These are phyloP conservation scores for Botrytis porri DNA, from an alignment of 2,329 filamentous ascomycete species.

Conservation along the genomic window DNA sequence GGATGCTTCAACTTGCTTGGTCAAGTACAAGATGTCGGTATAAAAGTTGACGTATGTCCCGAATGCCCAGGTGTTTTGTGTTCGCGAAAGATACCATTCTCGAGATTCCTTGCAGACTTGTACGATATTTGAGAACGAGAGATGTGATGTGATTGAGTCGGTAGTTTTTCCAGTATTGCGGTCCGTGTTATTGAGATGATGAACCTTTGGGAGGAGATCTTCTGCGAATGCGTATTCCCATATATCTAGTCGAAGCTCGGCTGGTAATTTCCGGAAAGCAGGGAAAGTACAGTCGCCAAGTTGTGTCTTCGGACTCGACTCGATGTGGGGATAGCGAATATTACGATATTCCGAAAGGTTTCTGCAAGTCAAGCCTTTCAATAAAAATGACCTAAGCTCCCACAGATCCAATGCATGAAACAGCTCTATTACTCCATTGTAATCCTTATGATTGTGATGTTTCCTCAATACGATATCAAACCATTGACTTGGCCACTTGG, in stretches of 20 bases:
- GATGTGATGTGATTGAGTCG: slow-evolving; percentile 7
- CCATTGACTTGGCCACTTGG: slow-evolving; percentile 9
- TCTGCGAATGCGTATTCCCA: slow-evolving; percentile 12
- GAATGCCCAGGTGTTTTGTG: slow-evolving; percentile 6
- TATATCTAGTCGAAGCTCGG: slow-evolving; percentile 8
- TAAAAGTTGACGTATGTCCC: slow-evolving; percentile 10
- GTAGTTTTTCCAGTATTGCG: background rate
- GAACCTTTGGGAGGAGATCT: slow-evolving; percentile 7
- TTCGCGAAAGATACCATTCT: slow-evolving; percentile 12
- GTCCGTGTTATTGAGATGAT: background rate
- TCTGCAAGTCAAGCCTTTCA: slow-evolving; percentile 1
- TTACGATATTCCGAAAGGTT: slow-evolving; percentile 9
- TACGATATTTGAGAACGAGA: slow-evolving; percentile 7
- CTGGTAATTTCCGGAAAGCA: background rate
- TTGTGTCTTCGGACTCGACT: too few relatives aligned
- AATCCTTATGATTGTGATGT: slow-evolving; percentile 1
- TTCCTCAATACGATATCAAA: background rate
- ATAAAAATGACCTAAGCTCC: background rate
- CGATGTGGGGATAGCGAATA: background rate
- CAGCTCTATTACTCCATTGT: slow-evolving; percentile 1
- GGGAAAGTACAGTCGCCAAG: background rate
- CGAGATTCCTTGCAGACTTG: slow-evolving; percentile 11
- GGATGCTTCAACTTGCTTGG: background rate
- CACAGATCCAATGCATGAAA: background rate
- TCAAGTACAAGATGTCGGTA: slow-evolving; percentile 25